Evolutionary conservation across 2,329 filamentous ascomycete species (phyloP), one percentile per base, ranked within the genome.

Genomic region (Cercospora sojina): DNA sequence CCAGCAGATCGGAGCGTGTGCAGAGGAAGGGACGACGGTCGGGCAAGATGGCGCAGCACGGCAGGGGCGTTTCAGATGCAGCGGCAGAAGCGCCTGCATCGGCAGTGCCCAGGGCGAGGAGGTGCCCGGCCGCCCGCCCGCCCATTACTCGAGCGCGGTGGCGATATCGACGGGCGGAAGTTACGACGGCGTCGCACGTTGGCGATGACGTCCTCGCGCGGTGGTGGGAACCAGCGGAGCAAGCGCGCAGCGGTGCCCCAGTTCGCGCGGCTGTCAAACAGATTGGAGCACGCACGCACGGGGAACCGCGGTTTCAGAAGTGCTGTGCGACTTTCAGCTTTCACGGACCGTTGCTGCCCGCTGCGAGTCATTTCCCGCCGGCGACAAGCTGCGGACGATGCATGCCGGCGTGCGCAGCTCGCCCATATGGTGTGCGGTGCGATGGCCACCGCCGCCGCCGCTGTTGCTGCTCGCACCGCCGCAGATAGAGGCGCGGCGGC

Each of bases 301-400:
- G 59, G 56, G 32, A 56, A 13, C 49, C 25, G 60, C 25, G 27
- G 60, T 55, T 53, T 62, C 60, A 55, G 20, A 41, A n/a, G 31
- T 55, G 41, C 41, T 18, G 18, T 23, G 41, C 41, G 41, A 38
- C 35, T n/a, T n/a, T 51, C 41, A 62, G 49, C 20, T 25, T 56
- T 56, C 60, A 23, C 47, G 49, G 60, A 47, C 49, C 47, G 60
- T 18, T 56, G 47, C 60, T 53, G 49, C 47, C 41, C 32, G 60
- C 60, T 62, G 60, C 60, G 60, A 62, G 60, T 62, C 60, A 62
- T 62, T 56, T 35, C 51, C 25, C 25, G 51, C 51, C 25, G 29
- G 20, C 51, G 29, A 20, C 18, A 18, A 23, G 51, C 16, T 29
- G 49, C 12, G 41, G 18, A 62, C 41, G 49, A 62, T 56, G 49